Evolutionary conservation across 2,329 filamentous ascomycete genomes (phyloP).

Genomic region (Penicillium crustosum): DNA sequence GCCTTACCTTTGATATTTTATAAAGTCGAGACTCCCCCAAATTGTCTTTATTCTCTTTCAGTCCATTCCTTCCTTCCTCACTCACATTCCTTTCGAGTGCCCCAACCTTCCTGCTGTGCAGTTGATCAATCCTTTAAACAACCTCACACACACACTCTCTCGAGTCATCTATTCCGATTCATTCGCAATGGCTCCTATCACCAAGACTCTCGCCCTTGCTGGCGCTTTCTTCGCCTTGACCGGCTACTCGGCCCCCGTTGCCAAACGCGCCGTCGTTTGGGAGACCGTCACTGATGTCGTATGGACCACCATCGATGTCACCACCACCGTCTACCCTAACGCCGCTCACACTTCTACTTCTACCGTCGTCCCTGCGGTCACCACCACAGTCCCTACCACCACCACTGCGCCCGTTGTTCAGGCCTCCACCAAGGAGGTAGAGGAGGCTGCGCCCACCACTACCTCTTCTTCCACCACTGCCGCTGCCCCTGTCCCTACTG

Average conservation of each 20-base stretch:
- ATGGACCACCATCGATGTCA: constrained; percentile 51
- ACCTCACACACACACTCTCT: constrained; percentile 5
- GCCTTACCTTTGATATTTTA: background rate
- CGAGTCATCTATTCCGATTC: background rate
- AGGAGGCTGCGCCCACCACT: constrained; percentile 11
- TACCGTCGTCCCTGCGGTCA: constrained; percentile 24
- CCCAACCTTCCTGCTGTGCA: constrained; percentile 27
- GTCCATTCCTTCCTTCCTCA: constrained; percentile 12
- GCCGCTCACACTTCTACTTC: constrained; percentile 20
- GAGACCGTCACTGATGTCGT: constrained; percentile 51
- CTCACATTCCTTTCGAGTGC: constrained; percentile 26
- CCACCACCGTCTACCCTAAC: constrained; percentile 48
- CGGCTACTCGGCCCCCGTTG: constrained; percentile 32
- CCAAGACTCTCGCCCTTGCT: constrained; percentile 39
- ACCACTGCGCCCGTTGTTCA: constrained; percentile 11
- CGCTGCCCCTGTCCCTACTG: constrained; percentile 7
- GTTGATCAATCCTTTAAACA: constrained; percentile 19
- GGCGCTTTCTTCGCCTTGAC: constrained; percentile 37
- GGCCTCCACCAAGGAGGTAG: background rate
- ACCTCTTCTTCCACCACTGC: constrained; percentile 10
- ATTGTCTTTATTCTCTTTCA: background rate
- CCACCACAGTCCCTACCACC: constrained; percentile 17
- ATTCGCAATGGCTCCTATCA: constrained; percentile 38
- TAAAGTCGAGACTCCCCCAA: constrained; percentile 4
- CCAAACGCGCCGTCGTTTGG: constrained; percentile 49